Evolutionary conservation across 495 filamentous ascomycete species (phyloP).

Genomic region (Baudoinia panamericana): DNA sequence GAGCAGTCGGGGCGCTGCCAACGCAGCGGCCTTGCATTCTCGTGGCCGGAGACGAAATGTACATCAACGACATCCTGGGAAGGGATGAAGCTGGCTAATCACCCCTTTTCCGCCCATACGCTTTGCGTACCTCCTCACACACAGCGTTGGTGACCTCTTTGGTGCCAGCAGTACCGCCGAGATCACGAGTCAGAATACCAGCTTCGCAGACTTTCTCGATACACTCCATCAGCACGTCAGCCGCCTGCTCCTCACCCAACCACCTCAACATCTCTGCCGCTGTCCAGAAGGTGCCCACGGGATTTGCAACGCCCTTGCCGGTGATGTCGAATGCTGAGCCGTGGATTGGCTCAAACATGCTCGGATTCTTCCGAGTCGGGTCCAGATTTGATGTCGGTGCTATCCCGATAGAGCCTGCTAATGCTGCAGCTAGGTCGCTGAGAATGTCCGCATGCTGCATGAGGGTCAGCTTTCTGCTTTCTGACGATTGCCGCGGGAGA

Average conservation of each 20-base stretch:
- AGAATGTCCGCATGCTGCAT: constrained; percentile 30
- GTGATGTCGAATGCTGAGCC: constrained; percentile 58
- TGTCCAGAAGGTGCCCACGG: constrained; percentile 58
- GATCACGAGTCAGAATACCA: constrained; percentile 45
- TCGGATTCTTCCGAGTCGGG: constrained; percentile 45
- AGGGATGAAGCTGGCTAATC: too few relatives aligned
- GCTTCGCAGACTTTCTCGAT: constrained; percentile 48
- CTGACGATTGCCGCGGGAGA: neutral
- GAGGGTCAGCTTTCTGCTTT: neutral
- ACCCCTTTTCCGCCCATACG: too few relatives aligned
- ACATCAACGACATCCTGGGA: too few relatives aligned
- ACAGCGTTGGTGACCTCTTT: constrained; percentile 49
- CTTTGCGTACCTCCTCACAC: constrained; percentile 32
- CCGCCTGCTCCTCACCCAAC: constrained; percentile 46
- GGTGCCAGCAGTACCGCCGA: constrained; percentile 43
- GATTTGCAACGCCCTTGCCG: constrained; percentile 59
- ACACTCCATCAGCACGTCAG: constrained; percentile 40
- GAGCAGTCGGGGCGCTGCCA: too few relatives aligned
- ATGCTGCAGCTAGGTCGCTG: constrained; percentile 37
- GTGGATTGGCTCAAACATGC: constrained; percentile 58
- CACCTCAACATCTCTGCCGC: constrained; percentile 54
- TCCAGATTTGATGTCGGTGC: constrained; percentile 49
- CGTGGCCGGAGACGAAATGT: too few relatives aligned
- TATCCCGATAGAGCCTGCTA: constrained; percentile 30
- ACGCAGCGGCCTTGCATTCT: too few relatives aligned